Percentiles rank a stretch among this genome's conserved stretches.
phyloP scores from a whole-genome alignment of 2,329 filamentous ascomycete species.

The Penicillium sp. region DNA sequence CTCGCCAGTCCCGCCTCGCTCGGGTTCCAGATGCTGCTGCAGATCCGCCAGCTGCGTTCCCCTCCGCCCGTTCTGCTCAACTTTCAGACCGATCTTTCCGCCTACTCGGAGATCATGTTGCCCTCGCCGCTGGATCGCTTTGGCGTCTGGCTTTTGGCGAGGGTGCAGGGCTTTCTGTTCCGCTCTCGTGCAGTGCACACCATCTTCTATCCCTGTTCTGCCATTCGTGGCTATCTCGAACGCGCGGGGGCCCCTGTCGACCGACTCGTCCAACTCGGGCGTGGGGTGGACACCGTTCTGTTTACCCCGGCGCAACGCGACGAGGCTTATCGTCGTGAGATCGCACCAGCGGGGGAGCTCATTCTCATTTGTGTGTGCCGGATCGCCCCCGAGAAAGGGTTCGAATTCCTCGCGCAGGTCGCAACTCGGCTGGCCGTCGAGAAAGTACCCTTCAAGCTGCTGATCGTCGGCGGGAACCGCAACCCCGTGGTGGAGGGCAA shows the following conservation, averaged over 20 bases:
- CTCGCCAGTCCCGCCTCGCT: conserved; percentile 67
- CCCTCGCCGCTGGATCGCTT: conserved; percentile 59
- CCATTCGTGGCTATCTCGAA: conserved; percentile 61
- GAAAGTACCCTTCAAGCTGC: conserved; percentile 60
- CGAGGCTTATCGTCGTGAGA: conserved; percentile 50
- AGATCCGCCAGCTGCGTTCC: conserved; percentile 59
- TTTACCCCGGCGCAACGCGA: conserved; percentile 58
- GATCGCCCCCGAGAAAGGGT: conserved; percentile 68
- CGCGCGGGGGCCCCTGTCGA: conserved; percentile 53
- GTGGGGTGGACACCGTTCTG: conserved; percentile 63
- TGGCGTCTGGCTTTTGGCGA: conserved; percentile 60
- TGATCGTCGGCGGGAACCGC: conserved; percentile 66
- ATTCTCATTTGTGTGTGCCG: conserved; percentile 66
- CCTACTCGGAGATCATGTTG: conserved; percentile 68
- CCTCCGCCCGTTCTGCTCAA: conserved; percentile 63
- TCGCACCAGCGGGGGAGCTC: conserved; percentile 62
- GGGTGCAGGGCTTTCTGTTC: conserved; percentile 66
- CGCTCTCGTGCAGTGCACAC: conserved; percentile 60
- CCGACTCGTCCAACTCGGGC: conserved; percentile 60
- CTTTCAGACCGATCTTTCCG: conserved; percentile 68
- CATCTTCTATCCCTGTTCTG: conserved; percentile 66
- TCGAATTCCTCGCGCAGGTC: conserved; percentile 62
- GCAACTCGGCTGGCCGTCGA: conserved; percentile 54
- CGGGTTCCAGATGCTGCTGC: conserved; percentile 69
- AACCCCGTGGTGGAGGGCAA: conserved; percentile 62